phyloP scores from a whole-genome alignment of 352 stramenopile genomes.

The Pythium brassicae region DNA sequence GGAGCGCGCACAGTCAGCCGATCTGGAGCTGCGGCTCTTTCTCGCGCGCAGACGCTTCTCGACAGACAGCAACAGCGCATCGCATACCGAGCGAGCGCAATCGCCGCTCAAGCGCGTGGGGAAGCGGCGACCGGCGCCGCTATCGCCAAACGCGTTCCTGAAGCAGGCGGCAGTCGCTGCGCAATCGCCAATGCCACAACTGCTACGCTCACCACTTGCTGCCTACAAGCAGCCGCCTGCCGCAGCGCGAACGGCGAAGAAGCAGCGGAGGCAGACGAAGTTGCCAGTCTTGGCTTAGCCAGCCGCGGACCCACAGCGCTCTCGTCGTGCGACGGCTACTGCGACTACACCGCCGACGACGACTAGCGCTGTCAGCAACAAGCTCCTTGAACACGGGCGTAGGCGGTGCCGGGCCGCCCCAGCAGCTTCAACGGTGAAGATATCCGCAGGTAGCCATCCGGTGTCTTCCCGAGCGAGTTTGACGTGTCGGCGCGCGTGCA shows the following conservation, averaged over 20 bases:
- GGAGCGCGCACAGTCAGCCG: slow-evolving; percentile 26
- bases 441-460: no score
- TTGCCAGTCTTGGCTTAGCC: slow-evolving; percentile 2
- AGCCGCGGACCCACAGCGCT: no score
- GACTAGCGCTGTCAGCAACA: no score
- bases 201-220: slow-evolving; percentile 16
- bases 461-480: no score
- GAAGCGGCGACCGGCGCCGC: slow-evolving; percentile 6
- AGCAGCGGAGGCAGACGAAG: slow-evolving; percentile 5
- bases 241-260: not conserved
- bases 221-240: slow-evolving; percentile 12
- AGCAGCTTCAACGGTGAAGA: no score
- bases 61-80: not conserved
- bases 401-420: no score
- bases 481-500: no score
- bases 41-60: slow-evolving; percentile 38
- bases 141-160: slow-evolving; percentile 57
- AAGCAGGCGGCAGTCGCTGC: slow-evolving; percentile 2
- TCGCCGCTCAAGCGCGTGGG: slow-evolving; percentile 8
- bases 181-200: not conserved
- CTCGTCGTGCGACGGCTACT: no score
- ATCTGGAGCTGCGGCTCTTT: slow-evolving; percentile 40
- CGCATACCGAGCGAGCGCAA: no score
- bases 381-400: no score
- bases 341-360: no score